phyloP scores from a whole-genome alignment of 2,329 filamentous ascomycete species.

The Hymenoscyphus linearis region DNA sequence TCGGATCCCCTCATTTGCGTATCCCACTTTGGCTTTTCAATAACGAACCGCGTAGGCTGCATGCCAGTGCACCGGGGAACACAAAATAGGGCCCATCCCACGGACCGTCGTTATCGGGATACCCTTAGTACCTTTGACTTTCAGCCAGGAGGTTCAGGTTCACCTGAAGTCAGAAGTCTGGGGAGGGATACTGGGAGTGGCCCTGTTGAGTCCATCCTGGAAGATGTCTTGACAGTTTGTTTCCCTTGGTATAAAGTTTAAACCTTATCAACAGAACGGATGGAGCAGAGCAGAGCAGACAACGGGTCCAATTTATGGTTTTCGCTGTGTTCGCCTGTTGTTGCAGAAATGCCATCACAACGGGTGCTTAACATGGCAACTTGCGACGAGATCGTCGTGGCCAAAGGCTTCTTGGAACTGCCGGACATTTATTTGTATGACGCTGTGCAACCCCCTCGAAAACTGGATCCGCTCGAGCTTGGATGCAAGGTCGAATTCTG shows the following conservation, averaged over 20 bases:
- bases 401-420: not conserved
- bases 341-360: not conserved
- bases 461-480: not conserved
- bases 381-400: not conserved
- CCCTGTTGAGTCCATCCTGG: not conserved
- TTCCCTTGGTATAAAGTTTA: not conserved
- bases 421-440: not conserved
- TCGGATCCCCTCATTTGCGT: not conserved
- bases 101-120: not conserved
- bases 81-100: not conserved
- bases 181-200: not conserved
- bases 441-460: not conserved
- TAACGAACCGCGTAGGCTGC: not conserved
- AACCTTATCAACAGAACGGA: not conserved
- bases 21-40: not conserved
- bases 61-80: not conserved
- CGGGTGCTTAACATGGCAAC: not conserved
- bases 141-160: not conserved
- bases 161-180: not conserved
- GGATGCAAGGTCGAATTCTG: slow-evolving; percentile 1
- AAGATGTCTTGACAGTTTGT: not conserved
- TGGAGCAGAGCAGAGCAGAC: not conserved
- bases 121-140: not conserved
- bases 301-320: not conserved
- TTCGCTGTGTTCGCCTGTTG: not conserved